Percentiles rank a stretch among this genome's conserved stretches.
phyloP scores from a whole-genome alignment of 2,329 filamentous ascomycete genomes.

The Bipolaris cookei region DNA sequence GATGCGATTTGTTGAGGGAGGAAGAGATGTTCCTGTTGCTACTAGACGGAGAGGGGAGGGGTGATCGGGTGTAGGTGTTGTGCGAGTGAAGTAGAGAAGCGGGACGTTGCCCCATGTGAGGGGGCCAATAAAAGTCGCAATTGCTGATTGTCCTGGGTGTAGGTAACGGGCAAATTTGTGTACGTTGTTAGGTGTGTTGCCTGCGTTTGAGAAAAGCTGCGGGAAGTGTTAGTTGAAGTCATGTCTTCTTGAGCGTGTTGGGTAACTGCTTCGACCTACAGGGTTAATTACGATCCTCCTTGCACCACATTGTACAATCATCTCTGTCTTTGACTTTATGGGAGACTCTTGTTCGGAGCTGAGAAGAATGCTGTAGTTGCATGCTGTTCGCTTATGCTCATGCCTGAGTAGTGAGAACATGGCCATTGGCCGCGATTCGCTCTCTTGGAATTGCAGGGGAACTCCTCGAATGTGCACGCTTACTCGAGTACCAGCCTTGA shows the following conservation, averaged over 20 bases:
- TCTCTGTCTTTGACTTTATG: slow-evolving; percentile 88
- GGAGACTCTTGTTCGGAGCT: slow-evolving; percentile 76
- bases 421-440: slow-evolving; percentile 66
- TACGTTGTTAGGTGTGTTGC: slow-evolving; percentile 92
- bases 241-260: background rate
- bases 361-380: slow-evolving; percentile 86
- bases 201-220: slow-evolving; percentile 79
- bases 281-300: slow-evolving; percentile 88
- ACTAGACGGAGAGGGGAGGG: slow-evolving; percentile 68
- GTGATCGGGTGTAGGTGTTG: slow-evolving; percentile 45
- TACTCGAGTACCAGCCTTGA: slow-evolving; percentile 82
- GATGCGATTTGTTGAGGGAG: slow-evolving; percentile 75
- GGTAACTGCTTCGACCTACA: slow-evolving; percentile 23
- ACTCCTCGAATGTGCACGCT: slow-evolving; percentile 73
- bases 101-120: slow-evolving; percentile 93
- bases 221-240: background rate
- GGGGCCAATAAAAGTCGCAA: slow-evolving; percentile 88
- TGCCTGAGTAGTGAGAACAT: slow-evolving; percentile 89
- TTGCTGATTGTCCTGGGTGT: slow-evolving; percentile 86
- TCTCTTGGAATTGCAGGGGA: slow-evolving; percentile 60
- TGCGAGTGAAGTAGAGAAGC: slow-evolving; percentile 81
- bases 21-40: slow-evolving; percentile 84
- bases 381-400: slow-evolving; percentile 88
- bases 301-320: slow-evolving; percentile 89
- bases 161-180: slow-evolving; percentile 95